phyloP scores from a whole-genome alignment of 2,329 filamentous ascomycete species.

The Epichloe gansuensis region DNA sequence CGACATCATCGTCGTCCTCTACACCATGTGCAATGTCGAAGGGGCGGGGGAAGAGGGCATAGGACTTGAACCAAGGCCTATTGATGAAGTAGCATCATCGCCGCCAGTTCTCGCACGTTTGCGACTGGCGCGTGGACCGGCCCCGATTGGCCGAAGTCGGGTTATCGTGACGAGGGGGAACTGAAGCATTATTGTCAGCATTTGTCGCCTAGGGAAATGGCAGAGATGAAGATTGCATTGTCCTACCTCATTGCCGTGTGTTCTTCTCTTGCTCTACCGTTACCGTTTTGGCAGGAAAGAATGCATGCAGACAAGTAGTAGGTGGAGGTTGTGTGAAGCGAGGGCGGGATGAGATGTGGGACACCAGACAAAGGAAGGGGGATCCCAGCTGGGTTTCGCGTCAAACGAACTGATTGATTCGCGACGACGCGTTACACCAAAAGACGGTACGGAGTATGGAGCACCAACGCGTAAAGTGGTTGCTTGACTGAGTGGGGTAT shows the following conservation, averaged over 20 bases:
- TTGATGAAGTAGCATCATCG: conserved; percentile 39
- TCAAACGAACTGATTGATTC: conserved; percentile 6
- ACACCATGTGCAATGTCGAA: conserved; percentile 53
- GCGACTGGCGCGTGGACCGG: conserved; percentile 36
- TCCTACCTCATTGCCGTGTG: conserved; percentile 14
- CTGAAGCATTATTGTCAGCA: conserved; percentile 30
- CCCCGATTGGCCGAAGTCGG: conserved; percentile 70
- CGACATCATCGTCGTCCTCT: conserved; percentile 60
- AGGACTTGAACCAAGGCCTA: conserved; percentile 43
- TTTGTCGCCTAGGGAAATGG: not conserved
- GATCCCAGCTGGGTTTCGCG: conserved; percentile 14
- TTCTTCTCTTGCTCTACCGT: not conserved
- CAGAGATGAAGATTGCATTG: not conserved
- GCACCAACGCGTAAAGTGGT: conserved; percentile 25
- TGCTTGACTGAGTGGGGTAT: not conserved
- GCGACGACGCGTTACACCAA: conserved; percentile 29
- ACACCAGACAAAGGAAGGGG: not conserved
- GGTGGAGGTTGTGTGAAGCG: conserved; percentile 4
- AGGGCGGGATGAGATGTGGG: conserved; percentile 7
- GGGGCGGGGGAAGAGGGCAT: conserved; percentile 52
- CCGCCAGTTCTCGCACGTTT: conserved; percentile 43
- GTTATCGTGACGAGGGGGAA: conserved; percentile 72
- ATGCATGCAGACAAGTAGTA: not conserved
- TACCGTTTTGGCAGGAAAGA: not conserved
- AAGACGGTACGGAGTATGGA: conserved; percentile 3